phyloP scores from a whole-genome alignment of 2,329 filamentous ascomycete genomes.

The Colletotrichum spinosum region DNA sequence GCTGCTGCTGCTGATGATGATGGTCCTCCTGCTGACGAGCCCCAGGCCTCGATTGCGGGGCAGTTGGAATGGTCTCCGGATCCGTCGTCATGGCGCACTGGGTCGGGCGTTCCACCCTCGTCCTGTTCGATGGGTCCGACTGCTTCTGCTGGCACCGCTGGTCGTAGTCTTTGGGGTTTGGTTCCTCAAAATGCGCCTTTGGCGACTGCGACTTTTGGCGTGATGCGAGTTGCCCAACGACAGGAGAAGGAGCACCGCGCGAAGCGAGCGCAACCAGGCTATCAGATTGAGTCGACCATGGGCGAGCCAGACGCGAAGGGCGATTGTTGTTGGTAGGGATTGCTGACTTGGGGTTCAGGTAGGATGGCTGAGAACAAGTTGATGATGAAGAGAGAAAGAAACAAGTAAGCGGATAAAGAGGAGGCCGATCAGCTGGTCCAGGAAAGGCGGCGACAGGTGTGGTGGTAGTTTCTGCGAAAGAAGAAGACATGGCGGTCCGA shows the following conservation, averaged over 20 bases:
- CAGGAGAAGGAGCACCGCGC: constrained; percentile 1
- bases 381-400: background rate
- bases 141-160: background rate
- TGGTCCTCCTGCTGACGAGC: constrained; percentile 1
- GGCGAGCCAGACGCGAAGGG: background rate
- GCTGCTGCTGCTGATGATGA: background rate
- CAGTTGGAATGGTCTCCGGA: constrained; percentile 13
- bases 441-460: background rate
- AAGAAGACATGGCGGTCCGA: background rate
- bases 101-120: constrained; percentile 22
- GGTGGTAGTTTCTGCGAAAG: background rate
- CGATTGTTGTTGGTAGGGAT: constrained; percentile 2
- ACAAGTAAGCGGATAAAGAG: background rate
- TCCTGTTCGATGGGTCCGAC: constrained; percentile 3
- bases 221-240: background rate
- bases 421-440: background rate
- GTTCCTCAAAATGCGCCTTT: background rate
- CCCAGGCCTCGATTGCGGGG: background rate
- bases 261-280: constrained; percentile 1
- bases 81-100: constrained; percentile 26
- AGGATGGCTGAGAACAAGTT: background rate
- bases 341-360: background rate
- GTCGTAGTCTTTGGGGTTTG: background rate
- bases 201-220: background rate
- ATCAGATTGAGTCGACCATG: constrained; percentile 4